phyloP scores from a whole-genome alignment of 2,329 filamentous ascomycete genomes.

The Aspergillus sp. region DNA sequence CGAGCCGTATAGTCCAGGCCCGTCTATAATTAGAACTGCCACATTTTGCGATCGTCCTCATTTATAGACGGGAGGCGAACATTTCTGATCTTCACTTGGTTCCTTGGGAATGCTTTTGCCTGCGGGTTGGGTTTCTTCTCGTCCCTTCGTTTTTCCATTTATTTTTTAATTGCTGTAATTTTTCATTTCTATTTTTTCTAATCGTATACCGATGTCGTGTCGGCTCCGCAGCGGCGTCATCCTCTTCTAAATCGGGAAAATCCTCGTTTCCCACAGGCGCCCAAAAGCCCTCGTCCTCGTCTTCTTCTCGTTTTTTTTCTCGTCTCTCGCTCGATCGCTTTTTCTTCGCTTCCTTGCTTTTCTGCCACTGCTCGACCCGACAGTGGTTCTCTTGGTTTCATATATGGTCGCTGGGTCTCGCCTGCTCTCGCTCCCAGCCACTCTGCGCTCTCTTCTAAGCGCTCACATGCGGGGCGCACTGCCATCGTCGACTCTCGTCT shows the following conservation, averaged over 20 bases:
- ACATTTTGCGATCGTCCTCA: not conserved
- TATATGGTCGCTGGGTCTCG: not conserved
- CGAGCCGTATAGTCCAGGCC: conserved; percentile 3
- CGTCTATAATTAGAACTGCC: conserved; percentile 3
- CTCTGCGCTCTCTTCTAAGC: conserved; percentile 1
- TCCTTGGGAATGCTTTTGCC: not conserved
- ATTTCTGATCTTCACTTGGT: not conserved
- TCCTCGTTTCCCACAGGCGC: not conserved
- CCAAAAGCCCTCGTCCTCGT: not conserved
- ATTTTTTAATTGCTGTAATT: not conserved
- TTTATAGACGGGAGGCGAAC: not conserved
- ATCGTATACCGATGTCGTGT: not conserved
- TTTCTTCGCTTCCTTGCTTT: not conserved
- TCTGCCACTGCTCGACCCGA: not conserved
- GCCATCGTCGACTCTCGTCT: not conserved
- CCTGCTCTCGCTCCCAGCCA: not conserved
- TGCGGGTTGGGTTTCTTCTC: not conserved
- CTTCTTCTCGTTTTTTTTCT: not conserved
- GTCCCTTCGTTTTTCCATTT: not conserved
- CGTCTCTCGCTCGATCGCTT: not conserved
- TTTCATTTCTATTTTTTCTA: not conserved
- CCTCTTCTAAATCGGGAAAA: conserved; percentile 1
- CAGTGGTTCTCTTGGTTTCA: not conserved
- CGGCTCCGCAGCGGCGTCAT: not conserved
- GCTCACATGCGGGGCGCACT: conserved; percentile 8